These are phyloP conservation scores for Aaosphaeria pasadenensis DNA, from an alignment of 2,329 filamentous ascomycete species.

Conservation along the genomic window DNA sequence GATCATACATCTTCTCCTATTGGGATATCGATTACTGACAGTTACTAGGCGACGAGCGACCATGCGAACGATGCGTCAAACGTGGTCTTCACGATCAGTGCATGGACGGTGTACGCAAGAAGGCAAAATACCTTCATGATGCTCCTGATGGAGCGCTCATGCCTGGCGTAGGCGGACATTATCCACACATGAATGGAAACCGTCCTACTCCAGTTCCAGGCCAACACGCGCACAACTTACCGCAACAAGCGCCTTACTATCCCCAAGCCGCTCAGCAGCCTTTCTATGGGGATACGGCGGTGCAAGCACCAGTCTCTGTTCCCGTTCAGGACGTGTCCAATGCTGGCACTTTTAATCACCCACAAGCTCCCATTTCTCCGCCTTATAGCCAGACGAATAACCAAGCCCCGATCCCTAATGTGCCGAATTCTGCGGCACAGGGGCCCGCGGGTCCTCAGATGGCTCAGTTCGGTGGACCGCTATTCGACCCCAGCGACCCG, in stretches of 20 bases:
- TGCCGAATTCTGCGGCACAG: slow-evolving; percentile 37
- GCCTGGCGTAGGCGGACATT: slow-evolving; percentile 76
- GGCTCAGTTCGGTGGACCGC: slow-evolving; percentile 50
- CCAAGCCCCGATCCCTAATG: slow-evolving; percentile 47
- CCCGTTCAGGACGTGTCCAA: slow-evolving; percentile 43
- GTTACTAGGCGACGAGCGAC: slow-evolving; percentile 80
- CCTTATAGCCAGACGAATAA: slow-evolving; percentile 61
- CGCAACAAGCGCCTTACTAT: slow-evolving; percentile 41
- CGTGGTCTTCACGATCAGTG: slow-evolving; percentile 86
- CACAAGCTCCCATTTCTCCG: slow-evolving; percentile 72
- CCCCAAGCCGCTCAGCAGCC: slow-evolving; percentile 32
- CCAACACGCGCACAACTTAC: slow-evolving; percentile 33
- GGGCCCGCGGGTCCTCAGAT: slow-evolving; percentile 5
- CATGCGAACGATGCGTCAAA: slow-evolving; percentile 91
- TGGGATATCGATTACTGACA: slow-evolving; percentile 6
- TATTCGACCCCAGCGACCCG: slow-evolving; percentile 90
- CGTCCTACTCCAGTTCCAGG: background rate
- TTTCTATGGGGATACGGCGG: slow-evolving; percentile 41
- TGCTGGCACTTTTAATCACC: slow-evolving; percentile 56
- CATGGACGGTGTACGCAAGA: slow-evolving; percentile 95
- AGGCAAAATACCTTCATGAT: slow-evolving; percentile 98
- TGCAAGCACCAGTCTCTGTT: slow-evolving; percentile 39
- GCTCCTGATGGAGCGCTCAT: slow-evolving; percentile 84
- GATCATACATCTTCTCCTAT: background rate
- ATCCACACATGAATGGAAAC: slow-evolving; percentile 53